Evolutionary conservation across 495 filamentous ascomycete species (phyloP).

Genomic region (Aspergillus affinis): DNA sequence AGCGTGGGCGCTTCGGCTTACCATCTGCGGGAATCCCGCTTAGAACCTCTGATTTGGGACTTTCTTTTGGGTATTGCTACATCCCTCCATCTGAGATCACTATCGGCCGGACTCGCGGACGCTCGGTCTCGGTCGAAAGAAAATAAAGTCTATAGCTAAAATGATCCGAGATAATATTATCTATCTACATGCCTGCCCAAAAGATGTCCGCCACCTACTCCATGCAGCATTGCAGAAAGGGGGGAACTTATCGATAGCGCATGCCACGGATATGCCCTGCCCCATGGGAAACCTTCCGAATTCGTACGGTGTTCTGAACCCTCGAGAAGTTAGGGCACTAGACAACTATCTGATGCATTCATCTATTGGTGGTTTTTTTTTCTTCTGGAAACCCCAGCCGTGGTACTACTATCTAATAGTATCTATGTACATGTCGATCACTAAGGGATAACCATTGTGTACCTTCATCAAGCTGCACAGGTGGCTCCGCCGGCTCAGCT

Average conservation of each 20-base stretch:
- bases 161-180: no score
- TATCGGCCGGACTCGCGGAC: neutral
- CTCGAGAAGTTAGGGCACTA: neutral
- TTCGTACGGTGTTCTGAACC: neutral
- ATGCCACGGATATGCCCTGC: no score
- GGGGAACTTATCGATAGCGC: neutral
- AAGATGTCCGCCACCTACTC: neutral
- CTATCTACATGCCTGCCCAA: no score
- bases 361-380: neutral
- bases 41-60: conserved; percentile 8
- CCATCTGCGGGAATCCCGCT: conserved; percentile 36
- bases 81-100: neutral
- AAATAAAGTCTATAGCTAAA: neutral
- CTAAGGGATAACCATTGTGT: neutral
- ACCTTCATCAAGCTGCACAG: no score
- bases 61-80: conserved; percentile 4
- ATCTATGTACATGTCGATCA: neutral
- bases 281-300: neutral
- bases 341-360: neutral
- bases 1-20: conserved; percentile 33
- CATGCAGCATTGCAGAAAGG: neutral
- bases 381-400: neutral
- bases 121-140: neutral
- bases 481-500: neutral
- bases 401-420: neutral